Evolutionary conservation across 108 stramenopile species (phyloP), one percentile per base, ranked within the genome.

Genomic region (Cyclotella baltica): DNA sequence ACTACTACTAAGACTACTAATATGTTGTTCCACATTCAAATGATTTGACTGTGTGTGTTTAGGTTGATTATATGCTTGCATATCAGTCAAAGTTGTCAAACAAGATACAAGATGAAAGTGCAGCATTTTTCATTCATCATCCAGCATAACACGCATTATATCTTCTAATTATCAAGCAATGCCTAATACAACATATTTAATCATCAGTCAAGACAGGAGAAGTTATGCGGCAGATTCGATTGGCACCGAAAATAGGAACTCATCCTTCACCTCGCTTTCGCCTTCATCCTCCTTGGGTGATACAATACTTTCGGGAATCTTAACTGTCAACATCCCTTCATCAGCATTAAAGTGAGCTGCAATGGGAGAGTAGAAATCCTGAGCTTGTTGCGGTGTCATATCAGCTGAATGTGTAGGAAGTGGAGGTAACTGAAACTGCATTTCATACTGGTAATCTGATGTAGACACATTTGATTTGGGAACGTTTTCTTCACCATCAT

Each of bases 381-480:
- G 22, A 29, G 28, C 56, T 29, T 57, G 4, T 6, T 48, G 47
- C 6, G 47, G 47, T n/a, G 47, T 48, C 47, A 48, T 29, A 57
- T 57, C 28, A 13, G 22, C 13, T 57, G 56, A 57, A 57, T 57
- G 13, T 57, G 23, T 25, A 13, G 56, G 56, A 57, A 57, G 23
- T 57, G 23, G 56, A 27, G 56, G 56, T 27, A 57, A 27, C 23
- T 25, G 56, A 29, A 57, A 57, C 28, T 57, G 9, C 56, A 57
- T 57, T 57, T 57, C 56, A 23, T 57, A 57, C 13, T 57, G 56
- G 6, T 57, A 57, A 4, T 57, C 23, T 57, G 56, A 57, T 57
- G 2, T 25, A 29, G 56, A 57, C 28, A 27, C n/a, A n/a, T 57
- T 27, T 18, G 20, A 11, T 48, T 48, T 6, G 2, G 47, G n/a